Conservation (phyloP, 208 protist genomes). For the Leishmania tarentolae region DNA sequence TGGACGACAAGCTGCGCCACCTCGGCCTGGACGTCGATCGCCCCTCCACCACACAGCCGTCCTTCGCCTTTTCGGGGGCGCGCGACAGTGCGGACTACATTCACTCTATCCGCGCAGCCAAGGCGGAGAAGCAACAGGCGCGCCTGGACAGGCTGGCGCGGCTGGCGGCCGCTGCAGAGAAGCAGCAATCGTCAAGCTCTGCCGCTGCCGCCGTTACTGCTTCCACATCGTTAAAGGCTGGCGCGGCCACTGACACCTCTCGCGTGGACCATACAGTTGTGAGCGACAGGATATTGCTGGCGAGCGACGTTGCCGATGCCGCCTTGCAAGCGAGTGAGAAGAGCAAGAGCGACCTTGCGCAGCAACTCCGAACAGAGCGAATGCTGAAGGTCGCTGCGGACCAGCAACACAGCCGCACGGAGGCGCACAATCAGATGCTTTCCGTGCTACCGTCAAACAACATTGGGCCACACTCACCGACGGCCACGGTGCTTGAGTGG, state of each 20-base stretch:
- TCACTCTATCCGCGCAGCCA: constrained; percentile 48
- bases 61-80: neutral
- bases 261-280: constrained; percentile 22
- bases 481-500: neutral
- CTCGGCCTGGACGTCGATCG: constrained; percentile 51
- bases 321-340: constrained; percentile 13
- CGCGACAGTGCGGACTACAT: constrained; percentile 44
- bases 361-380: constrained; percentile 27
- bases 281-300: constrained; percentile 32
- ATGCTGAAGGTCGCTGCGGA: constrained; percentile 35
- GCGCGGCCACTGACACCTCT: neutral
- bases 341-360: neutral
- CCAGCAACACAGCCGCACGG: constrained; percentile 18
- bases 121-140: constrained; percentile 51
- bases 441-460: neutral
- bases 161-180: constrained; percentile 49
- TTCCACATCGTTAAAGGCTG: neutral
- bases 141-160: constrained; percentile 68
- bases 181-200: constrained; percentile 21
- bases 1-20: constrained; percentile 82
- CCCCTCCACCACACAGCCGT: constrained; percentile 9
- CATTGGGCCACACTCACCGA: neutral
- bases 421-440: constrained; percentile 8
- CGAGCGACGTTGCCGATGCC: constrained; percentile 16
- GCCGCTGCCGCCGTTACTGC: neutral